Percentiles rank a stretch among this genome's conserved stretches.
Evolutionary conservation across 1,284 basidiomycete genomes (phyloP).

Genomic region (Vanrija sp.): DNA sequence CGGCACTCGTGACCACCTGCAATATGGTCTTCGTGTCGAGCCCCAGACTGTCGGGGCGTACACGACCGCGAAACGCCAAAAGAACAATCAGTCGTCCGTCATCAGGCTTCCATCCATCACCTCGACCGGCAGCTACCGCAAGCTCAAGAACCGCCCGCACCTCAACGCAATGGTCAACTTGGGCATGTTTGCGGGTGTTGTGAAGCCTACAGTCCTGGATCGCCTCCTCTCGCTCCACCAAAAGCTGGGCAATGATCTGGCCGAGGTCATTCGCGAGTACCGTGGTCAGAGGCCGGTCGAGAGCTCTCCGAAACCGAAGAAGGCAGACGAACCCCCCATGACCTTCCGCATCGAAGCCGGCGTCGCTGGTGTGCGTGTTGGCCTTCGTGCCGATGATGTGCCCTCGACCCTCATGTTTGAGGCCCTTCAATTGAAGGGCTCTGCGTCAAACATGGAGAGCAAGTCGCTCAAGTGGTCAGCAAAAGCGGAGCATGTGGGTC

Average conservation of each 20-base stretch:
- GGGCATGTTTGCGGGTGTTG: constrained; percentile 42
- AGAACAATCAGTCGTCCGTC: constrained; percentile 26
- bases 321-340: not conserved
- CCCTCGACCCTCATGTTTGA: constrained; percentile 40
- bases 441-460: constrained; percentile 24
- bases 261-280: constrained; percentile 26
- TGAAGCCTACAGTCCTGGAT: constrained; percentile 46
- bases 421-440: constrained; percentile 32
- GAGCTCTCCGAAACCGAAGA: not conserved
- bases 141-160: not conserved
- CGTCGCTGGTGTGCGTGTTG: constrained; percentile 35
- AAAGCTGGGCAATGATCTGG: constrained; percentile 34
- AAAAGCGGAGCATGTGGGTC: constrained; percentile 38
- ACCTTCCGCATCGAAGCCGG: constrained; percentile 27
- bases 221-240: constrained; percentile 42
- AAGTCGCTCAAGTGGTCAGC: constrained; percentile 38
- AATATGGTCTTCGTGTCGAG: constrained; percentile 30
- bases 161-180: constrained; percentile 33
- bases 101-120: constrained; percentile 25
- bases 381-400: constrained; percentile 42
- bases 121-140: constrained; percentile 16
- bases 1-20: constrained; percentile 14
- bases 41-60: constrained; percentile 40
- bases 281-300: not conserved
- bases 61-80: constrained; percentile 24